Evolutionary conservation across 306 rosid species (phyloP).

Genomic region (Malus sieversii): DNA sequence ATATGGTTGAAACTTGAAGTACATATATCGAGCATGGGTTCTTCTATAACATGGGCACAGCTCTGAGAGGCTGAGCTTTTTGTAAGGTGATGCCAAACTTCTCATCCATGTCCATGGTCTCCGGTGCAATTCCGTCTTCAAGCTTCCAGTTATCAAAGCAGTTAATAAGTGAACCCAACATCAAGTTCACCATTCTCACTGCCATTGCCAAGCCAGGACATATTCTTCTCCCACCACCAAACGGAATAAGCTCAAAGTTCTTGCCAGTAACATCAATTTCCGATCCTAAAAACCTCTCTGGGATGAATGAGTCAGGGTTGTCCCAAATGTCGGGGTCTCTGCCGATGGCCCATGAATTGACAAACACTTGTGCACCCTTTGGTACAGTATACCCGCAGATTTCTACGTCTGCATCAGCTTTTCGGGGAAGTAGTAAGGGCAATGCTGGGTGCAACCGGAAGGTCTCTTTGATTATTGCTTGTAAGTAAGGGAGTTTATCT

Average conservation of each 20-base stretch:
- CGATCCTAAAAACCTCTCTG: conserved; percentile 15
- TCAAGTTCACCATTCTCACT: conserved; percentile 15
- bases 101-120: conserved; percentile 9
- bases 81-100: conserved; percentile 2
- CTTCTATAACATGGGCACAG: neutral
- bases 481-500: conserved; percentile 7
- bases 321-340: conserved; percentile 13
- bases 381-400: neutral
- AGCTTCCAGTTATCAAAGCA: conserved; percentile 22
- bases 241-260: conserved; percentile 27
- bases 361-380: conserved; percentile 13
- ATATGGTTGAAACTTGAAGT: no score
- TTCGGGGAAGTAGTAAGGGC: neutral
- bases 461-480: conserved; percentile 13
- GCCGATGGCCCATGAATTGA: conserved; percentile 9
- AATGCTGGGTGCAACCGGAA: neutral
- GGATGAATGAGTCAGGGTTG: neutral
- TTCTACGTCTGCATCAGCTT: neutral
- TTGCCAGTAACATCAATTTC: conserved; percentile 4
- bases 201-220: conserved; percentile 32
- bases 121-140: conserved; percentile 9
- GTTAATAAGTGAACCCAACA: conserved; percentile 28
- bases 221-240: conserved; percentile 28
- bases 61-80: neutral
- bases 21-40: no score